Evolutionary conservation across 495 filamentous ascomycete genomes (phyloP).

Genomic region (Clavariopsis aquatica): DNA sequence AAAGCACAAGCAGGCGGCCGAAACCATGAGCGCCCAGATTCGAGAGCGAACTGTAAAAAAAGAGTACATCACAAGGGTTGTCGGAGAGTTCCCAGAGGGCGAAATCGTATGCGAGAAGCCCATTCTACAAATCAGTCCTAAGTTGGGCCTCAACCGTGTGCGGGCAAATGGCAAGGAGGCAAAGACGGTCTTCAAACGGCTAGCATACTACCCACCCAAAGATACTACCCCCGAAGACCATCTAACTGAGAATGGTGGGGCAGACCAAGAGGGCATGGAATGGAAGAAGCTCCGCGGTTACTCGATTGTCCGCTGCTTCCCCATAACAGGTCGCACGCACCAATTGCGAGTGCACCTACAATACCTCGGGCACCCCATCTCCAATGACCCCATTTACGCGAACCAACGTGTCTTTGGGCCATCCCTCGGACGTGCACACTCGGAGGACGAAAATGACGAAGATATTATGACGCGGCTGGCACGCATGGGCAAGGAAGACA

Average conservation of each 20-base stretch:
- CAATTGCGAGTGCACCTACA: constrained; percentile 95
- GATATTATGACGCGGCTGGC: constrained; percentile 82
- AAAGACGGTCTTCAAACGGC: constrained; percentile 81
- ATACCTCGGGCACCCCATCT: constrained; percentile 89
- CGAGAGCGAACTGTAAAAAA: constrained; percentile 77
- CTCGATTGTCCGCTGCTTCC: constrained; percentile 91
- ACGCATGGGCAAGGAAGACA: constrained; percentile 91
- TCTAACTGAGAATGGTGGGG: constrained; percentile 41
- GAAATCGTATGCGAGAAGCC: constrained; percentile 88
- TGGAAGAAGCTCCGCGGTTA: constrained; percentile 63
- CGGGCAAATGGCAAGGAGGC: constrained; percentile 89
- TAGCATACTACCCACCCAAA: constrained; percentile 75
- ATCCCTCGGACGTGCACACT: constrained; percentile 70
- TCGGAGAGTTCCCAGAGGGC: constrained; percentile 77
- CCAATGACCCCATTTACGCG: constrained; percentile 96
- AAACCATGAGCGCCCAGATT: constrained; percentile 70
- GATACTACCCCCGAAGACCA: too few relatives aligned
- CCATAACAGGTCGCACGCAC: constrained; percentile 90
- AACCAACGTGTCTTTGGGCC: constrained; percentile 89
- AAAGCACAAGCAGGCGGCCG: constrained; percentile 77
- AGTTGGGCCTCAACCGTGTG: constrained; percentile 89
- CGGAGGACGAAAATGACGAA: constrained; percentile 70
- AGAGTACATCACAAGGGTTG: constrained; percentile 90
- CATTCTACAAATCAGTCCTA: constrained; percentile 90
- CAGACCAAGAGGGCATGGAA: constrained; percentile 36